A percentile compares a stretch with the other conserved stretches of the same genome.
Conservation (phyloP, 2,329 filamentous ascomycete species). For the Amauroascus verrucosus region DNA sequence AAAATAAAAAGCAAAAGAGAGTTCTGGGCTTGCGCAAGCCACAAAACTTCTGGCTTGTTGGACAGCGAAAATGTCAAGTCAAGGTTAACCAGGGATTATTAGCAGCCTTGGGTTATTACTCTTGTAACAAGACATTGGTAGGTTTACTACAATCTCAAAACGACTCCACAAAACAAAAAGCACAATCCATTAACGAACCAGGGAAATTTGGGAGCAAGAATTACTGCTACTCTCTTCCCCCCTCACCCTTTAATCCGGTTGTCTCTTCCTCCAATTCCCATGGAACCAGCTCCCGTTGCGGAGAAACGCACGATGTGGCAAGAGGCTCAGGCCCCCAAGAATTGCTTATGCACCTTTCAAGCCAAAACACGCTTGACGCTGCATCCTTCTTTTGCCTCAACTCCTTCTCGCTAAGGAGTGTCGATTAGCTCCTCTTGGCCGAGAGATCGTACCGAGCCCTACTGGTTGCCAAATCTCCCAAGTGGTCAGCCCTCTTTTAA, state of each 20-base stretch:
- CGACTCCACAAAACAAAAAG: background rate
- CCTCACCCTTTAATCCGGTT: background rate
- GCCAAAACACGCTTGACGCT: background rate
- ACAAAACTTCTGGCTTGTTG: background rate
- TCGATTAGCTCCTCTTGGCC: background rate
- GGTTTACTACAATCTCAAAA: background rate
- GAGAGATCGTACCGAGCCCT: background rate
- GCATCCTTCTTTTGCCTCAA: too few relatives aligned
- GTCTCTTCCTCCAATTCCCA: background rate
- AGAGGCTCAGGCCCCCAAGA: too few relatives aligned
- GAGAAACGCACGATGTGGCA: background rate
- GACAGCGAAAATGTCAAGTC: background rate
- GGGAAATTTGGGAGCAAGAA: background rate
- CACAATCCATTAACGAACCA: background rate
- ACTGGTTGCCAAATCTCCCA: background rate
- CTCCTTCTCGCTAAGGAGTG: background rate
- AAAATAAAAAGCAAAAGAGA: background rate
- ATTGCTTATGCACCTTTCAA: too few relatives aligned
- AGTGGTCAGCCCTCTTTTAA: slow-evolving; percentile 4
- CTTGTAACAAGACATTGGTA: too few relatives aligned
- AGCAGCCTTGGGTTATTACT: too few relatives aligned
- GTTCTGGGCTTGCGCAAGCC: background rate
- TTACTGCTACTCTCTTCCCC: background rate
- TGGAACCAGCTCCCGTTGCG: slow-evolving; percentile 4
- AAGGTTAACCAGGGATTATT: background rate